These are phyloP conservation scores for Rhodocollybia butyracea DNA, from an alignment of 768 basidiomycete genomes.

Conservation along the genomic window DNA sequence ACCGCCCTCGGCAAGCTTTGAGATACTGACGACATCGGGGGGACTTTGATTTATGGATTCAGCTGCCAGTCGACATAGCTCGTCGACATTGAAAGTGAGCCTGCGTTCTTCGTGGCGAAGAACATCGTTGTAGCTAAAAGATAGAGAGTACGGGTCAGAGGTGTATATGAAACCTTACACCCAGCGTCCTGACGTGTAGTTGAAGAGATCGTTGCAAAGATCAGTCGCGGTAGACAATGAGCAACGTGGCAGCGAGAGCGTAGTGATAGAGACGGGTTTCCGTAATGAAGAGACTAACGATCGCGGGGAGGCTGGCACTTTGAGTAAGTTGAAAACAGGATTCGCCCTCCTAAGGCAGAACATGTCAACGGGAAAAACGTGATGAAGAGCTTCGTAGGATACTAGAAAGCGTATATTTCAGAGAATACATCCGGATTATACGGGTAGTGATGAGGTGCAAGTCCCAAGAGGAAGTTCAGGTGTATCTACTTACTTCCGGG, in stretches of 20 bases:
- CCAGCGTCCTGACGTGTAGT: conserved; percentile 41
- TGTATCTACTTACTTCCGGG: too few species aligned
- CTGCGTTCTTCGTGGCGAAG: conserved; percentile 47
- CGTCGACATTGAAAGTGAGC: conserved; percentile 36
- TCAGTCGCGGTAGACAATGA: conserved; percentile 25
- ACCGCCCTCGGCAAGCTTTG: conserved; percentile 46
- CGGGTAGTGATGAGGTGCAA: too few species aligned
- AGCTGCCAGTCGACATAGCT: conserved; percentile 41
- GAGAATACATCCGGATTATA: too few species aligned
- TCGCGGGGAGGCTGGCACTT: conserved; percentile 14
- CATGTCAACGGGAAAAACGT: background rate
- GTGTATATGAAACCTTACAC: conserved; percentile 34
- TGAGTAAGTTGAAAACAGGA: background rate
- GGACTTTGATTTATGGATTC: too few species aligned
- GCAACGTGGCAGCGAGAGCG: conserved; percentile 21
- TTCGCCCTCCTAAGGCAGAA: background rate
- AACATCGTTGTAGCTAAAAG: conserved; percentile 39
- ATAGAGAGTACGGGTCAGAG: conserved; percentile 16
- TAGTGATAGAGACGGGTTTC: conserved; percentile 20
- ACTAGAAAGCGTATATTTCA: too few species aligned
- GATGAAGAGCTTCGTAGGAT: too few species aligned
- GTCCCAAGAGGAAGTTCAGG: too few species aligned
- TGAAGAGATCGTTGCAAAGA: conserved; percentile 32
- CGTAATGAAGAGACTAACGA: too few species aligned
- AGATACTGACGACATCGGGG: conserved; percentile 31